Conservation (phyloP, 2,329 filamentous ascomycete genomes). For the Pseudonectria foliicola region DNA sequence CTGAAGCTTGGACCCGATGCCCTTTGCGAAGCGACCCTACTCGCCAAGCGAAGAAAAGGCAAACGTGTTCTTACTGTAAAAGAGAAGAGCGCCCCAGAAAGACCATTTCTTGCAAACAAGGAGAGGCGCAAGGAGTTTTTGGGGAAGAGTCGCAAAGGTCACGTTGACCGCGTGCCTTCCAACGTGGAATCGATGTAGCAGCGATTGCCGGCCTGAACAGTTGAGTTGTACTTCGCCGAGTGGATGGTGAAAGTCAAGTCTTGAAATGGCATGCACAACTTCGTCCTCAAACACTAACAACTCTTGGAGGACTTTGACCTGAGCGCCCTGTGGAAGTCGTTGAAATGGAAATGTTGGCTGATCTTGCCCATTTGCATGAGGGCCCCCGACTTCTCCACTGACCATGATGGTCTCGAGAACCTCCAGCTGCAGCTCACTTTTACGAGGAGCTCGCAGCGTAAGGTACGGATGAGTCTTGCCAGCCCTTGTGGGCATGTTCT, state of each 20-base stretch:
- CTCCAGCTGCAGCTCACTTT: neutral
- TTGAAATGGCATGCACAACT: conserved; percentile 37
- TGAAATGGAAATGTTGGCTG: conserved; percentile 24
- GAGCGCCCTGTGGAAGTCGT: conserved; percentile 22
- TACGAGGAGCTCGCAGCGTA: conserved; percentile 1
- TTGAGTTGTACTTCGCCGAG: conserved; percentile 13
- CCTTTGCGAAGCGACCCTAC: conserved; percentile 38
- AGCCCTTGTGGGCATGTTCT: conserved; percentile 12
- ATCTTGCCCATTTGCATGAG: conserved; percentile 9
- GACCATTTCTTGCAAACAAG: conserved; percentile 34
- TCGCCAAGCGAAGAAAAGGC: conserved; percentile 48
- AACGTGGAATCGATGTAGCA: conserved; percentile 35
- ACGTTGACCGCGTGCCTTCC: conserved; percentile 25
- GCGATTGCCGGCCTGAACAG: conserved; percentile 7
- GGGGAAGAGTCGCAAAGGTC: conserved; percentile 26
- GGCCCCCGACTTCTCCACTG: neutral
- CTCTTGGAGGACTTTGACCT: conserved; percentile 29
- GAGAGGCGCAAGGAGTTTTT: conserved; percentile 30
- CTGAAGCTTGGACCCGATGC: conserved; percentile 35
- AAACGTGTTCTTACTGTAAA: conserved; percentile 44
- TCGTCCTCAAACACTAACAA: conserved; percentile 28
- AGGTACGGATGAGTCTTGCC: conserved; percentile 10
- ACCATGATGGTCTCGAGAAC: neutral
- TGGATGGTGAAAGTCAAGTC: conserved; percentile 31
- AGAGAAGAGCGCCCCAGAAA: conserved; percentile 34